Conservation (phyloP, 225 moss, liverwort and hornwort species). For the Lunularia cruciata region DNA sequence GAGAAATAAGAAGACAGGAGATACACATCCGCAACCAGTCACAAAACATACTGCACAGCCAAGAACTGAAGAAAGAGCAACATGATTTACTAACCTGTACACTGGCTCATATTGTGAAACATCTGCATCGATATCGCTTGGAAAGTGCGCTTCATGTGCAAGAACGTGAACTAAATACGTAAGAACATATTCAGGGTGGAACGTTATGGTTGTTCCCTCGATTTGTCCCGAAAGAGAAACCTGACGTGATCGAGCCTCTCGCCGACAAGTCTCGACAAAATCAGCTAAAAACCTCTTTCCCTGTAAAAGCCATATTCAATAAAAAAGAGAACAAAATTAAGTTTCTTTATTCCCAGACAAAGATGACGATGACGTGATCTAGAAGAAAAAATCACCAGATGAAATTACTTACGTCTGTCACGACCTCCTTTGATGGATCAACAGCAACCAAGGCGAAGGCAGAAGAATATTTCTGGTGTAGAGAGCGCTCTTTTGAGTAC, state of each 20-base stretch:
- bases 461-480: conserved; percentile 81
- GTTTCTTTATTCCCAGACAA: not conserved
- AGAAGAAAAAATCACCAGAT: not conserved
- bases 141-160: conserved; percentile 80
- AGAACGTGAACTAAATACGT: conserved; percentile 79
- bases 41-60: not conserved
- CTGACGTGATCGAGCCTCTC: conserved; percentile 58
- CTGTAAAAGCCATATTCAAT: conserved; percentile 32
- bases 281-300: conserved; percentile 68
- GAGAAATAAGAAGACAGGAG: not conserved
- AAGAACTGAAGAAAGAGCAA: not conserved
- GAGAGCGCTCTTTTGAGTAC: conserved; percentile 71
- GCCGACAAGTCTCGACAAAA: conserved; percentile 69
- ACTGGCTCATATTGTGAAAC: conserved; percentile 68
- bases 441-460: conserved; percentile 79
- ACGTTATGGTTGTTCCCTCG: conserved; percentile 60
- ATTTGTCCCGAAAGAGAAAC: conserved; percentile 56
- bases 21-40: not conserved
- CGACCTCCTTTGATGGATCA: conserved; percentile 67
- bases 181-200: conserved; percentile 81
- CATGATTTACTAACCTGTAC: conserved; percentile 48
- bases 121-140: conserved; percentile 55
- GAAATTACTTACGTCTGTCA: conserved; percentile 56
- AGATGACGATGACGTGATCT: not conserved
- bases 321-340: not conserved